Conservation (phyloP, 2,329 filamentous ascomycete genomes). For the Trichoderma pleuroti region DNA sequence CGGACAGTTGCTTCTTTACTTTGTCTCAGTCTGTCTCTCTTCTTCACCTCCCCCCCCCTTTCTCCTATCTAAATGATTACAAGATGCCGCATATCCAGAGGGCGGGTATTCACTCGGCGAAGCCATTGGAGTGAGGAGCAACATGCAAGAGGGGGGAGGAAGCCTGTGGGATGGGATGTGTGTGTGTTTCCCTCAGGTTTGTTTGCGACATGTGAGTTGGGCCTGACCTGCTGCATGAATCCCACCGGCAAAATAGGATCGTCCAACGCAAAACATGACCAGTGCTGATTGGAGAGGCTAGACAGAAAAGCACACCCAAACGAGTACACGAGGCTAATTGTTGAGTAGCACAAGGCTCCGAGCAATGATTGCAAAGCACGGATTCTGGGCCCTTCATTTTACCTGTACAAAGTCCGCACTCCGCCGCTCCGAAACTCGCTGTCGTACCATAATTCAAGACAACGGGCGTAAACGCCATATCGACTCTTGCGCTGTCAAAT, state of each 20-base stretch:
- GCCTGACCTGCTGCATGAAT: constrained; percentile 1
- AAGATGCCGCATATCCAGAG: neutral
- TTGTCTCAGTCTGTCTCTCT: neutral
- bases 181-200: neutral
- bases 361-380: neutral
- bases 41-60: neutral
- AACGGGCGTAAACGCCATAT: neutral
- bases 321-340: neutral
- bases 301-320: neutral
- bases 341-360: neutral
- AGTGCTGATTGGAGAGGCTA: neutral
- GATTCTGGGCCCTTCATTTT: neutral
- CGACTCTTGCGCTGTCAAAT: neutral
- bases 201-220: neutral
- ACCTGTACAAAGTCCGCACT: neutral
- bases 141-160: neutral
- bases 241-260: neutral
- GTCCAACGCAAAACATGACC: neutral
- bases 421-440: neutral
- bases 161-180: neutral
- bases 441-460: neutral
- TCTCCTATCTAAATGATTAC: neutral
- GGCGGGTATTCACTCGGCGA: neutral
- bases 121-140: neutral
- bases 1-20: neutral